Conservation (phyloP, 2,329 filamentous ascomycete genomes). For the Coniochaeta pulveracea region DNA sequence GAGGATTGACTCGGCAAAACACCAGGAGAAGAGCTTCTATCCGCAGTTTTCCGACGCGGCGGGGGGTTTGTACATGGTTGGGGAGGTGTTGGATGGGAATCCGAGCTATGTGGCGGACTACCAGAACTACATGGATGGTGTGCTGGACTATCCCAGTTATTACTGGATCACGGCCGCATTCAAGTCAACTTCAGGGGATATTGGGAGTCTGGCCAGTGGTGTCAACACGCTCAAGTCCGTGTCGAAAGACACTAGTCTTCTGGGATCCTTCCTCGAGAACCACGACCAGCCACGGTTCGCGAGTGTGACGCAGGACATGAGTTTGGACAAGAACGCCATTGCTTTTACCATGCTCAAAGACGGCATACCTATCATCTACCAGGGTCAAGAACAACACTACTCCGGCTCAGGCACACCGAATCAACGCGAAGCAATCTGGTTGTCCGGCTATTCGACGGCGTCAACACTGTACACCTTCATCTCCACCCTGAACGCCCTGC, state of each 20-base stretch:
- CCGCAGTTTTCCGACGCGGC: constrained; percentile 29
- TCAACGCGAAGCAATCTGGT: constrained; percentile 39
- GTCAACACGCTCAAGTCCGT: constrained; percentile 13
- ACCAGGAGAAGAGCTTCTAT: constrained; percentile 37
- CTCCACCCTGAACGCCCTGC: constrained; percentile 35
- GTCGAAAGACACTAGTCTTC: constrained; percentile 23
- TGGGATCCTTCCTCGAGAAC: constrained; percentile 35
- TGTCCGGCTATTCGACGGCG: constrained; percentile 29
- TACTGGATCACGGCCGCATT: constrained; percentile 17
- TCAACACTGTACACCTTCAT: constrained; percentile 33
- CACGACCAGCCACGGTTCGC: constrained; percentile 34
- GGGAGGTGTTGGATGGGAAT: constrained; percentile 37
- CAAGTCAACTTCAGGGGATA: constrained; percentile 16
- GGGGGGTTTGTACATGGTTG: constrained; percentile 36
- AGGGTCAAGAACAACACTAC: constrained; percentile 47
- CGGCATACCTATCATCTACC: constrained; percentile 47
- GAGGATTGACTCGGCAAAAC: constrained; percentile 36
- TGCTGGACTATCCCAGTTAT: constrained; percentile 35
- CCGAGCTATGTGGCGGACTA: constrained; percentile 30
- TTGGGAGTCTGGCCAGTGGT: constrained; percentile 21
- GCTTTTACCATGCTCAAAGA: constrained; percentile 42
- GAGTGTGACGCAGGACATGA: constrained; percentile 31
- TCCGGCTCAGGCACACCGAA: constrained; percentile 26
- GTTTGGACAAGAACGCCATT: constrained; percentile 39
- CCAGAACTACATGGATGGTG: constrained; percentile 31